These are phyloP conservation scores for Sophora flavescens DNA, from an alignment of 306 rosid genomes.

Conservation along the genomic window DNA sequence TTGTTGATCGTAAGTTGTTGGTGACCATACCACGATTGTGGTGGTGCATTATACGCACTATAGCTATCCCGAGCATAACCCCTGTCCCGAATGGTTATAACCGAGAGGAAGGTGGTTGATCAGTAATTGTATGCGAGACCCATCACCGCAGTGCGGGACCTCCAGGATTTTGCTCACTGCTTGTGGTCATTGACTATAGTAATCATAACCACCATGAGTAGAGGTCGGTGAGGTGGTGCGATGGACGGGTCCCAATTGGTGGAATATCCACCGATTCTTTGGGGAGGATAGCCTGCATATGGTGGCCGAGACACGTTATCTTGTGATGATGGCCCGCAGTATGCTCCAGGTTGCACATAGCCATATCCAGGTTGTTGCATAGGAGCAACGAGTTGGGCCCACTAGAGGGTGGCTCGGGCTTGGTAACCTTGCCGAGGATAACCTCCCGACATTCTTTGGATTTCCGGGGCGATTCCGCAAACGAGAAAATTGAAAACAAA, in stretches of 20 bases:
- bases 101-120: constrained; percentile 74
- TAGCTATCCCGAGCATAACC: constrained; percentile 90
- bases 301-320: constrained; percentile 77
- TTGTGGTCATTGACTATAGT: constrained; percentile 73
- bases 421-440: constrained; percentile 95
- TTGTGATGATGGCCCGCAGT: constrained; percentile 78
- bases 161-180: constrained; percentile 75
- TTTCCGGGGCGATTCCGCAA: constrained; percentile 85
- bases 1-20: constrained; percentile 82
- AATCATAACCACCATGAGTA: constrained; percentile 81
- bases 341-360: constrained; percentile 81
- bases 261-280: constrained; percentile 80
- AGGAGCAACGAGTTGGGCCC: constrained; percentile 83
- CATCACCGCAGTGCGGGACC: constrained; percentile 70
- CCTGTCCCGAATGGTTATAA: constrained; percentile 81
- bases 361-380: too few species aligned
- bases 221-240: constrained; percentile 67
- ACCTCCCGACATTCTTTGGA: constrained; percentile 75
- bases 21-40: constrained; percentile 90
- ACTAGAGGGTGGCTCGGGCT: constrained; percentile 83
- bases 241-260: constrained; percentile 87
- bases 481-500: constrained; percentile 49
- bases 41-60: constrained; percentile 68
- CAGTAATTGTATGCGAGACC: constrained; percentile 71
- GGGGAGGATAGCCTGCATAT: constrained; percentile 79